Evolutionary conservation across 352 stramenopile genomes (phyloP).

Genomic region (Phytopythium oedochilum): DNA sequence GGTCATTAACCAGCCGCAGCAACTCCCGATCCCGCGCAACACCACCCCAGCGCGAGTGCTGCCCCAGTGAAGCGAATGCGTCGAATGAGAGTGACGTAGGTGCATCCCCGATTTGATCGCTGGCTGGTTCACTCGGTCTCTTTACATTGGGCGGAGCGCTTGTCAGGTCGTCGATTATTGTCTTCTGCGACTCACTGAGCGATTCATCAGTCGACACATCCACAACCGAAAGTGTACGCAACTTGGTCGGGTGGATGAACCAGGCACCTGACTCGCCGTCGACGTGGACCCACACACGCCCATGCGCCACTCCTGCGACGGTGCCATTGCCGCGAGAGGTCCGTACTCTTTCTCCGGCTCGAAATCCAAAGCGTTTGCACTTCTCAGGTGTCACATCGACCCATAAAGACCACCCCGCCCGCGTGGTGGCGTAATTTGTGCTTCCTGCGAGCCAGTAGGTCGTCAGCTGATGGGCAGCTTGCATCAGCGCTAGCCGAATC

Average conservation of each 20-base stretch:
- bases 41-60: conserved; percentile 36
- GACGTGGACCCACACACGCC: conserved; percentile 74
- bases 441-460: conserved; percentile 42
- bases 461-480: conserved; percentile 48
- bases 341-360: conserved; percentile 51
- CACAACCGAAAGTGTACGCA: conserved; percentile 14
- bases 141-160: neutral
- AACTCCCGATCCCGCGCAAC: conserved; percentile 35
- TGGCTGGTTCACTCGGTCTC: neutral
- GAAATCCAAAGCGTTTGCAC: conserved; percentile 43
- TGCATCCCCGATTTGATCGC: neutral
- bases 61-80: conserved; percentile 19
- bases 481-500: conserved; percentile 21
- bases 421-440: conserved; percentile 52
- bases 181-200: too few species aligned
- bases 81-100: conserved; percentile 7
- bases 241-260: conserved; percentile 73
- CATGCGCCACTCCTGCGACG: conserved; percentile 55
- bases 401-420: conserved; percentile 55
- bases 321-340: conserved; percentile 69
- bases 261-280: conserved; percentile 73
- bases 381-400: conserved; percentile 47
- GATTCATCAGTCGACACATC: neutral
- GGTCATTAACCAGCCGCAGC: conserved; percentile 37
- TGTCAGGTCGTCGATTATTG: neutral